Evolutionary conservation across 345 rosid species (phyloP).

Genomic region (Lumnitzera racemosa): DNA sequence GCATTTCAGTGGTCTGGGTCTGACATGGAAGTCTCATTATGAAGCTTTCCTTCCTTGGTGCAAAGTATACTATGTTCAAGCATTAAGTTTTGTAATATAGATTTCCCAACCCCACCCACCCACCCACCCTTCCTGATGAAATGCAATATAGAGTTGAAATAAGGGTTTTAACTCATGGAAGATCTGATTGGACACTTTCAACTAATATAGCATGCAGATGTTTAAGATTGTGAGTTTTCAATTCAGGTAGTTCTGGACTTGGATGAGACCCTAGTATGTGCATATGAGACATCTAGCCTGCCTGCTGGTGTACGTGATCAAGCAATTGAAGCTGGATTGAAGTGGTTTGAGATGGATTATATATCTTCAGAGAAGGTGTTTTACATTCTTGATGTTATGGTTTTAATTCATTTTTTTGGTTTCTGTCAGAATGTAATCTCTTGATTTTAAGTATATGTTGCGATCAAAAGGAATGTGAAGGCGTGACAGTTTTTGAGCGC

Average conservation of each 20-base stretch:
- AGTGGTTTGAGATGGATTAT: conserved; percentile 90
- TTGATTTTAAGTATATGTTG: conserved; percentile 24
- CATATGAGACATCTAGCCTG: conserved; percentile 80
- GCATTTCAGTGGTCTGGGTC: too few species aligned
- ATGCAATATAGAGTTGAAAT: too few species aligned
- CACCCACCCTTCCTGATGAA: too few species aligned
- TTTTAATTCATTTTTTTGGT: conserved; percentile 3
- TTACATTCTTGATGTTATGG: conserved; percentile 4
- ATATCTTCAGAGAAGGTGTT: conserved; percentile 87
- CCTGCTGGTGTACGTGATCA: conserved; percentile 53
- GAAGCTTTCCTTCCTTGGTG: too few species aligned
- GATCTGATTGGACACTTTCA: neutral
- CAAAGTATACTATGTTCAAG: too few species aligned
- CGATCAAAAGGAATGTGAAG: conserved; percentile 60
- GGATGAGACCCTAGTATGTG: conserved; percentile 94
- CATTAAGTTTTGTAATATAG: too few species aligned
- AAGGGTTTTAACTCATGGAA: too few species aligned
- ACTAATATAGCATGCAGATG: neutral
- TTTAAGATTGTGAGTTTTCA: neutral
- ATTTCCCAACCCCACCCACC: too few species aligned
- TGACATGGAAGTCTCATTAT: too few species aligned
- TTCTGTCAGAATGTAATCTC: conserved; percentile 6
- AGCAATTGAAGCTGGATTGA: conserved; percentile 72
- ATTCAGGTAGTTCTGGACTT: conserved; percentile 93
- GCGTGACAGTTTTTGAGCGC: conserved; percentile 91